Base-by-base conservation (phyloP, 2,329 filamentous ascomycete species). In the Xenosphaeropsis pyriputrescens region DNA sequence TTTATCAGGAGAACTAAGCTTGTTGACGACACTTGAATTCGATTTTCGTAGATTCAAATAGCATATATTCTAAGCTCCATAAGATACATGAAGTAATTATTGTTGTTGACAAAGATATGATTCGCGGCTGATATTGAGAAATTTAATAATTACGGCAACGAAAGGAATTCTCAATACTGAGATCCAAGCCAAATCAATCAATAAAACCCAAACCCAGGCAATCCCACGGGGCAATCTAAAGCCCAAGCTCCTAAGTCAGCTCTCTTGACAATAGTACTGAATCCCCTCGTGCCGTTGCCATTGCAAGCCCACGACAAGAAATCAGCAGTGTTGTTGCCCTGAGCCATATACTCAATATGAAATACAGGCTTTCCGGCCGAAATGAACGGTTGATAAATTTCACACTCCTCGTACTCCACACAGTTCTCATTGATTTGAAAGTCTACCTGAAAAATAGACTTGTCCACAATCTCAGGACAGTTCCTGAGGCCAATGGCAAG, bases 351-450 rank as follows among this genome's bases (percentile, higher is more conserved):
- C 57, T 83, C 78, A 43, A 83, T 79, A 51, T 80, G 71, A 52
- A 83, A 81, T 22, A 83, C 77, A 2, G 78, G 76, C 54, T 82
- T 81, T 29, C 63, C 61, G 8, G 66, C 67, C 7, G 64, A 47
- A 39, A 77, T 66, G 49, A 82, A 81, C 6, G 65, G 55, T 2
- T 59, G 54, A 51, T 73, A 81, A 2, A 56, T 64, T 26, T 59
- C 57, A 49, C 77, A 81, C 52, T 82, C 75, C 5, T 57, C 43
- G 46, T 70, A 71, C 51, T 75, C 47, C 14, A 66, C 63, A 52
- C 79, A 83, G 56, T 81, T 68, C 61, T 84, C 79, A 54, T 80
- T 79, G 47, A 84, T 75, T 6, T 64, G 67, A 57, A 78, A 84
- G 49, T 79, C 63, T 36, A 78, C 68, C 12, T 9, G 30, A 6